Evolutionary conservation across 805 yeast genomes (phyloP).

Genomic region (Starmerella vaccinii): DNA sequence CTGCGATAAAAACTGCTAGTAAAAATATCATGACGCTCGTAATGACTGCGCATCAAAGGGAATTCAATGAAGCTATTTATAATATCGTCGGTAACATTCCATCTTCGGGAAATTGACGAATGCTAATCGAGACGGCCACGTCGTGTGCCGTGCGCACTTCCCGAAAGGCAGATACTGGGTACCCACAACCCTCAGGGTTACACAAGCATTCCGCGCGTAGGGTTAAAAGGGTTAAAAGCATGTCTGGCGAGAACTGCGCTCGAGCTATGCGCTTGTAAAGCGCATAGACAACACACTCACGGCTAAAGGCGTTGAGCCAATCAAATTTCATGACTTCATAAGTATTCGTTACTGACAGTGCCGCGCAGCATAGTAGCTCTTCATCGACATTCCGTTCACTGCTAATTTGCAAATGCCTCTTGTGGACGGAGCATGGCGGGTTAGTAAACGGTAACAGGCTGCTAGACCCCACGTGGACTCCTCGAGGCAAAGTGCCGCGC

Average conservation of each 20-base stretch:
- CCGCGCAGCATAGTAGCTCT: background rate
- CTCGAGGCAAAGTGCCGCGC: background rate
- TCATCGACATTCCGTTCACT: no score
- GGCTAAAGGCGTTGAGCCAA: no score
- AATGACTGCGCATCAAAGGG: no score
- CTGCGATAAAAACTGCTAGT: background rate
- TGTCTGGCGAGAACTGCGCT: no score
- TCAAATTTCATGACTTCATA: no score
- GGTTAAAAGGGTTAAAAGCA: background rate
- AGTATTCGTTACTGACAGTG: background rate
- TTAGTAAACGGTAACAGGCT: background rate
- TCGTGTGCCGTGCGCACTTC: background rate
- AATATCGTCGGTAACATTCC: background rate
- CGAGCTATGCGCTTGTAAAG: no score
- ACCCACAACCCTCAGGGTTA: conserved; percentile 5
- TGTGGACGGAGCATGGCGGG: background rate
- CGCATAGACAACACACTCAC: no score
- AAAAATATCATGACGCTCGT: background rate
- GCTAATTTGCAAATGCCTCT: no score
- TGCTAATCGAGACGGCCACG: background rate
- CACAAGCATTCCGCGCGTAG: background rate
- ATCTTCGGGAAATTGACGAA: background rate
- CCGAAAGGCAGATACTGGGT: background rate
- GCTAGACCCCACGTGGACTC: background rate
- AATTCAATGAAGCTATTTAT: background rate